Evolutionary conservation across 2,329 filamentous ascomycete species (phyloP), one percentile per base, ranked within the genome.

Genomic region (Cladosporium sp.): DNA sequence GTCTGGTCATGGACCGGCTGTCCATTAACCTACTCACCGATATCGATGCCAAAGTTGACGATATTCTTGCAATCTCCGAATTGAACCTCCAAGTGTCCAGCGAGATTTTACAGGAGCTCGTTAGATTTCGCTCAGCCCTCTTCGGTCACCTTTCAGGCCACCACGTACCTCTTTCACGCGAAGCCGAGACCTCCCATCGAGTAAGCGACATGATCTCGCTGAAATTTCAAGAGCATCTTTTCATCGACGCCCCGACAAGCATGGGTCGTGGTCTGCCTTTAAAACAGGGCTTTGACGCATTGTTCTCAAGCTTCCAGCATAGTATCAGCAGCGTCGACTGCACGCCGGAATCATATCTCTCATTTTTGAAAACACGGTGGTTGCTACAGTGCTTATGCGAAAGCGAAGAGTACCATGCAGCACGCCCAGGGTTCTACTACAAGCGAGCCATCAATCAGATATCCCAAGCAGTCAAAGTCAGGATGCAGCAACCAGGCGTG

Each of bases 371-470:
- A 10, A 46, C 40, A 21, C n/a, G 40, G 18, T 46, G 40, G 40
- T 23, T 46, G n/a, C 40, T 46, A 10, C 3, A 46, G 21, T 46
- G 40, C 40, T 23, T 46, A 46, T 23, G 8, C 40, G 40, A 8
- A 11, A 64, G 70, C 49, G 31, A 57, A 16, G 64, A 69, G 7
- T 71, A 70, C 31, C 58, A 58, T 16, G 61, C 46, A 2, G 68
- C 67, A 23, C 62, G 68, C 21, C 70, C 70, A 12, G 70, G 71
- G 12, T 67, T 66, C 33, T 70, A 71, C 55, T 72, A 69, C 65
- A 68, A 66, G 58, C 67, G 70, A 23, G 68, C 70, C 16, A 62
- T 72, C 50, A 70, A 70, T 37, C 70, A 70, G 35, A 49, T 72
- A 26, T 62, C 67, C 28, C 66, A 67, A 29, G 69, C 68, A 26